phyloP scores from a whole-genome alignment of 345 rosid species.

The Schrenkiella parvula region DNA sequence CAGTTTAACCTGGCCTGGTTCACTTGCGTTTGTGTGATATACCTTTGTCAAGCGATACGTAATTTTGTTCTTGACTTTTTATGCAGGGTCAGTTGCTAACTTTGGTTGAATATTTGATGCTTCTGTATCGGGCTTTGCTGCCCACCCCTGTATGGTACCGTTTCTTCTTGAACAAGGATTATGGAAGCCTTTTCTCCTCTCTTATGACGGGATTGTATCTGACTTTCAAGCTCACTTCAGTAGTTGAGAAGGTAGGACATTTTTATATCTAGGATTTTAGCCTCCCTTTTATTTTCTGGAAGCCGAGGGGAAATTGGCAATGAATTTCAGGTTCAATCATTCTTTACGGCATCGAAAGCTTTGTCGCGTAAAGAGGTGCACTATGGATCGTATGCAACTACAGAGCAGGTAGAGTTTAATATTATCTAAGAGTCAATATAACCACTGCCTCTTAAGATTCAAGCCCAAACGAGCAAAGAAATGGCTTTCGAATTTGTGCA shows the following conservation, averaged over 20 bases:
- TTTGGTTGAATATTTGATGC: slow-evolving; percentile 61
- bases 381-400: slow-evolving; percentile 95
- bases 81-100: slow-evolving; percentile 83
- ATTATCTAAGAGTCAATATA: neutral
- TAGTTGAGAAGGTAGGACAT: slow-evolving; percentile 73
- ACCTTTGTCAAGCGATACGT: slow-evolving; percentile 8
- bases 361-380: slow-evolving; percentile 91
- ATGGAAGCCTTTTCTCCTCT: slow-evolving; percentile 85
- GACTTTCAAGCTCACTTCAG: slow-evolving; percentile 81
- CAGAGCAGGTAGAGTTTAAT: slow-evolving; percentile 72
- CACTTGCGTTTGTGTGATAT: neutral
- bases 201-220: slow-evolving; percentile 74
- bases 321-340: slow-evolving; percentile 74
- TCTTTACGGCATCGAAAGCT: slow-evolving; percentile 83
- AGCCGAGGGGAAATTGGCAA: neutral
- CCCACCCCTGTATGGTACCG: slow-evolving; percentile 94
- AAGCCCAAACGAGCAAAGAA: slow-evolving; percentile 10
- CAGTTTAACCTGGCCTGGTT: neutral
- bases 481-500: slow-evolving; percentile 37
- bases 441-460: slow-evolving; percentile 3
- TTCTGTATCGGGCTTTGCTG: slow-evolving; percentile 70
- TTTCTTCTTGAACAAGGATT: slow-evolving; percentile 80
- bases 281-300: neutral
- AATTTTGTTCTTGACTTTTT: slow-evolving; percentile 1
- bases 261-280: neutral